Percentiles rank a stretch among this genome's conserved stretches.
Conservation (phyloP, 2,329 filamentous ascomycete species). For the Falciphora oryzae region DNA sequence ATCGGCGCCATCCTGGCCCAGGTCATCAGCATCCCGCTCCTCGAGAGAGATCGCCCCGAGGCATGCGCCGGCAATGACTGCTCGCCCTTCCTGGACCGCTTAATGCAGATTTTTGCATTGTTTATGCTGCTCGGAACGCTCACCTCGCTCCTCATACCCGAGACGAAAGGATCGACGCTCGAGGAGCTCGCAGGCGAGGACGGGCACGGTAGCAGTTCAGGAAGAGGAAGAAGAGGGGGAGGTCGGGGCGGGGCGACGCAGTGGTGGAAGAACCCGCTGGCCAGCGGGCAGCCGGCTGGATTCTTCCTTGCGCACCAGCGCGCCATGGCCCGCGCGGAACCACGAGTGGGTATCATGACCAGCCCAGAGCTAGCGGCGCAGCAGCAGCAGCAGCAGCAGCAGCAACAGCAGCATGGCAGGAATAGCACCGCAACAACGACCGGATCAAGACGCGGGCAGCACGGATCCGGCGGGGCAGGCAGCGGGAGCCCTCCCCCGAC, state of each 20-base stretch:
- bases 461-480: background rate
- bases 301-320: conserved; percentile 33
- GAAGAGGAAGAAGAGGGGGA: background rate
- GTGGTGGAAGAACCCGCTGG: conserved; percentile 40
- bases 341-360: conserved; percentile 37
- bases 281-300: conserved; percentile 45
- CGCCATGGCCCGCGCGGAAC: conserved; percentile 23
- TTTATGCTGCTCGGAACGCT: conserved; percentile 73
- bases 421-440: background rate
- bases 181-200: conserved; percentile 65
- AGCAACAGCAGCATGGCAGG: conserved; percentile 14
- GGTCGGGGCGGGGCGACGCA: background rate
- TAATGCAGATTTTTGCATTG: conserved; percentile 72
- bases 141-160: conserved; percentile 66
- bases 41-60: conserved; percentile 48
- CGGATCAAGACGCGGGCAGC: background rate
- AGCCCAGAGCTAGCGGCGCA: conserved; percentile 32
- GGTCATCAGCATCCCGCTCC: conserved; percentile 56
- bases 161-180: conserved; percentile 69
- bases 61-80: conserved; percentile 43
- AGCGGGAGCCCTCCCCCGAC: background rate
- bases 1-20: conserved; percentile 64
- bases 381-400: conserved; percentile 6
- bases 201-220: background rate
- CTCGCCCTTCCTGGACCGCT: conserved; percentile 60